These are phyloP conservation scores for Sarocladium oryzae DNA, from an alignment of 2,329 filamentous ascomycete species.

Conservation along the genomic window DNA sequence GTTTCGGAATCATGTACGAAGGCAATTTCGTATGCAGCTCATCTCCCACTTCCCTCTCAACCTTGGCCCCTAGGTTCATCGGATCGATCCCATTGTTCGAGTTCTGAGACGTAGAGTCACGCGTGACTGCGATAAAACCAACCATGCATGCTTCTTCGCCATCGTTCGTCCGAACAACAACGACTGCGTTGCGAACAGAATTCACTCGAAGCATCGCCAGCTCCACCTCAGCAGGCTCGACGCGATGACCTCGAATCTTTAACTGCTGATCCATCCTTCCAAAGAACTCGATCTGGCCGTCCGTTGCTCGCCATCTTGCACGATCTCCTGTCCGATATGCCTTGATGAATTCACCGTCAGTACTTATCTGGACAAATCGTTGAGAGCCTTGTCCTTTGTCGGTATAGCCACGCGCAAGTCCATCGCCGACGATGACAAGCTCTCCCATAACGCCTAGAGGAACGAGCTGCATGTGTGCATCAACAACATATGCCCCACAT, in stretches of 20 bases:
- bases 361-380: conserved; percentile 12
- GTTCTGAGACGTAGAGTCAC: background rate
- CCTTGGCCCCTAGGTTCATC: background rate
- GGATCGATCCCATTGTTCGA: too few relatives aligned
- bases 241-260: conserved; percentile 17
- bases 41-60: background rate
- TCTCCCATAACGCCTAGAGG: conserved; percentile 15
- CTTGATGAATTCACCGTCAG: background rate
- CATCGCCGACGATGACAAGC: conserved; percentile 15
- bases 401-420: conserved; percentile 15
- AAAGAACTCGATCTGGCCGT: conserved; percentile 16
- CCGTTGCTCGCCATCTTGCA: conserved; percentile 23
- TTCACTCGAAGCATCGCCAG: background rate
- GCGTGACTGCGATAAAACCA: background rate
- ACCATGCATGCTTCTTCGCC: background rate
- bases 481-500: conserved; percentile 14
- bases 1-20: conserved; percentile 20
- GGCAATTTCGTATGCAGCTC: conserved; percentile 13
- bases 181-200: background rate
- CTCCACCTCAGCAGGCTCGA: conserved; percentile 13
- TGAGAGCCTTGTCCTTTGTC: conserved; percentile 10
- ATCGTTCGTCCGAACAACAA: background rate
- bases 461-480: conserved; percentile 12
- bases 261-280: conserved; percentile 21
- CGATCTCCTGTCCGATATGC: conserved; percentile 19